Evolutionary conservation across 2,329 filamentous ascomycete genomes (phyloP).

Genomic region (Mariannaea elegans): DNA sequence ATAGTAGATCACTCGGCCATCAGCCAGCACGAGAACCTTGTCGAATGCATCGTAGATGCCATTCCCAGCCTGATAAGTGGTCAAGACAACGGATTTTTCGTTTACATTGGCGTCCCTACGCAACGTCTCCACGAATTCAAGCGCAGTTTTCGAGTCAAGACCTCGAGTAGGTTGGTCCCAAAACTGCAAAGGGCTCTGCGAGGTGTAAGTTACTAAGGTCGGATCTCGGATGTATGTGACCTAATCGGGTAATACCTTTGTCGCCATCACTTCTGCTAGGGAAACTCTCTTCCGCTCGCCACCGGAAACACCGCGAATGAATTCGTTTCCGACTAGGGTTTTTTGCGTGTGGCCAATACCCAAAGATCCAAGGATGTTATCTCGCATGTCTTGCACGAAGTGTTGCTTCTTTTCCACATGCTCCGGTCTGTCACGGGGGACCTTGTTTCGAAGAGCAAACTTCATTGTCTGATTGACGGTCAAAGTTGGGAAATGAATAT

Average conservation of each 20-base stretch:
- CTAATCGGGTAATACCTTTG: slow-evolving; percentile 35
- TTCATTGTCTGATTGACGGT: slow-evolving; percentile 70
- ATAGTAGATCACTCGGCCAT: slow-evolving; percentile 72
- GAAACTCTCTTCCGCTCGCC: slow-evolving; percentile 75
- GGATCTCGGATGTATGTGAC: neutral
- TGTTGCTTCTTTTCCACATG: slow-evolving; percentile 36
- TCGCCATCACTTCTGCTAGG: slow-evolving; percentile 70
- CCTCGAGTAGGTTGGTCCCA: slow-evolving; percentile 78
- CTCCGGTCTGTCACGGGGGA: slow-evolving; percentile 64
- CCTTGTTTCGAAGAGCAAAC: slow-evolving; percentile 70
- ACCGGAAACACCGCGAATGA: slow-evolving; percentile 66
- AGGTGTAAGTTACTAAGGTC: no score
- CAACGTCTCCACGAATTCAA: slow-evolving; percentile 71
- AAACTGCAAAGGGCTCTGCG: slow-evolving; percentile 61
- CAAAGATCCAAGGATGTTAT: slow-evolving; percentile 60
- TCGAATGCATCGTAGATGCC: slow-evolving; percentile 73
- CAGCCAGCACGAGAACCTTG: slow-evolving; percentile 75
- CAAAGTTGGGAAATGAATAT: slow-evolving; percentile 72
- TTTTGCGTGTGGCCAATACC: slow-evolving; percentile 71
- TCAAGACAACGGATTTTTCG: slow-evolving; percentile 72
- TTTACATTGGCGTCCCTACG: slow-evolving; percentile 70
- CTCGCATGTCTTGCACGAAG: slow-evolving; percentile 43
- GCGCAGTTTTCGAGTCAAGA: slow-evolving; percentile 74
- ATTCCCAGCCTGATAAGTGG: slow-evolving; percentile 73
- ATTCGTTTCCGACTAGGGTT: slow-evolving; percentile 70